Percentiles rank a stretch among this genome's conserved stretches.
phyloP scores from a whole-genome alignment of 805 yeast species.

The Metschnikowia aberdeeniae region DNA sequence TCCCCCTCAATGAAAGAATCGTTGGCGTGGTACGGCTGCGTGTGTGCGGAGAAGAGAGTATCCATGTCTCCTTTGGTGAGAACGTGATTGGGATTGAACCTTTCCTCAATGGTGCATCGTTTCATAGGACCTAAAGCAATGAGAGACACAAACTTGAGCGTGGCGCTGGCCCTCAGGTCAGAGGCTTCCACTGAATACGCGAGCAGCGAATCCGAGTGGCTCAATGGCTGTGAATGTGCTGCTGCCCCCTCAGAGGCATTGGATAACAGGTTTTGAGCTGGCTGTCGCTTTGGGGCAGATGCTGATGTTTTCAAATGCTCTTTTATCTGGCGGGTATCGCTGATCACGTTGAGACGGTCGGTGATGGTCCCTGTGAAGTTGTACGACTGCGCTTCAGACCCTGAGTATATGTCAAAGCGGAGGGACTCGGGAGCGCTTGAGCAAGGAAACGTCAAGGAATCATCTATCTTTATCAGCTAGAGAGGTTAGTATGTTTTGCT shows the following conservation, averaged over 20 bases:
- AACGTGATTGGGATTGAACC: conserved; percentile 5
- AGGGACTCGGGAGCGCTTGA: conserved; percentile 30
- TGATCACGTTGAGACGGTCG: conserved; percentile 27
- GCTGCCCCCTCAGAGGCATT: background rate
- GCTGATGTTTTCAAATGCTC: conserved; percentile 13
- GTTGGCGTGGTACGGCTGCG: conserved; percentile 25
- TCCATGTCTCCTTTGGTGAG: conserved; percentile 13
- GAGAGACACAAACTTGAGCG: conserved; percentile 13
- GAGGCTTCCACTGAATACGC: conserved; percentile 9
- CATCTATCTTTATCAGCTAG: conserved; percentile 28
- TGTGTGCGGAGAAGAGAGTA: conserved; percentile 26
- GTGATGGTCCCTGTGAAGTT: conserved; percentile 30
- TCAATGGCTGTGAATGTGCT: background rate
- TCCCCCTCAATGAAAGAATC: conserved; percentile 30
- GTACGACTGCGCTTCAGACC: conserved; percentile 9
- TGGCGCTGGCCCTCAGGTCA: conserved; percentile 9
- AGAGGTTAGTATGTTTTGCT: conserved; percentile 17
- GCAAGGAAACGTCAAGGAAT: conserved; percentile 30
- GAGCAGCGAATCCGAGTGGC: conserved; percentile 8
- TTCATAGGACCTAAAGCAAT: conserved; percentile 20
- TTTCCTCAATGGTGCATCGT: conserved; percentile 5
- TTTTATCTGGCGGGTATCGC: conserved; percentile 28
- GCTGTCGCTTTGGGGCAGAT: conserved; percentile 2
- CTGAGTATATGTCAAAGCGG: conserved; percentile 32
- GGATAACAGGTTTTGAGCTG: conserved; percentile 1